Percentiles rank a stretch among this genome's conserved stretches.
Evolutionary conservation across 2,329 filamentous ascomycete species (phyloP).

Genomic region (Aspergillus sp.): DNA sequence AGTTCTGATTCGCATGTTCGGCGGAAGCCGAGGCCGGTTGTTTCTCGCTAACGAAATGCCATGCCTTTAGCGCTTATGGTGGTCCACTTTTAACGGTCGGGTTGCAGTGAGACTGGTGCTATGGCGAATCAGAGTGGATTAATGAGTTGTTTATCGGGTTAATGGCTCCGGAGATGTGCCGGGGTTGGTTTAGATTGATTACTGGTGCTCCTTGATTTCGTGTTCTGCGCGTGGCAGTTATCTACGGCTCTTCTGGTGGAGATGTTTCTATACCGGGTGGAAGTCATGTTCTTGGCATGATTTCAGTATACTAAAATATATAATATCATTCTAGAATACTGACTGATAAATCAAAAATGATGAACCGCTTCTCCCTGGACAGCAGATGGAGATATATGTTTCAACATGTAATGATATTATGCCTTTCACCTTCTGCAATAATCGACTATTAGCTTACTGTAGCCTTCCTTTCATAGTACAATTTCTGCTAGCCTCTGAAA

Average conservation of each 20-base stretch:
- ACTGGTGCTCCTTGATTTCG: too few relatives aligned
- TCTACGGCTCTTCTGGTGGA: too few relatives aligned
- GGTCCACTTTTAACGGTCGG: neutral
- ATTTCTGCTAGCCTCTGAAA: too few relatives aligned
- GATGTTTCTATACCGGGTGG: too few relatives aligned
- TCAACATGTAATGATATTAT: fast-evolving
- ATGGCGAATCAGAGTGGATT: neutral
- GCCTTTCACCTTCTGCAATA: too few relatives aligned
- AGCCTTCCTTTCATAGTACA: too few relatives aligned
- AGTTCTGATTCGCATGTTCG: neutral
- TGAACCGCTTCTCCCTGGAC: fast-evolving
- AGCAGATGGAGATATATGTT: too few relatives aligned
- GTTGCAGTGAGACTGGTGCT: neutral
- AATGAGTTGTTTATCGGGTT: neutral
- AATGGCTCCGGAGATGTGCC: neutral
- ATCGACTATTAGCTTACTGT: fast-evolving
- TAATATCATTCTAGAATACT: too few relatives aligned
- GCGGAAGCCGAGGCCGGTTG: neutral
- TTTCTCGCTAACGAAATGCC: neutral
- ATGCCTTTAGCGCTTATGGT: neutral
- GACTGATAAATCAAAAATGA: too few relatives aligned
- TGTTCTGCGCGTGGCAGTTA: too few relatives aligned
- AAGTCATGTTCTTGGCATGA: too few relatives aligned
- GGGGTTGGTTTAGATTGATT: neutral
- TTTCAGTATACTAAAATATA: too few relatives aligned